Evolutionary conservation across 2,329 filamentous ascomycete species (phyloP), one percentile per base, ranked within the genome.

Genomic region (Colletotrichum echinochloae): DNA sequence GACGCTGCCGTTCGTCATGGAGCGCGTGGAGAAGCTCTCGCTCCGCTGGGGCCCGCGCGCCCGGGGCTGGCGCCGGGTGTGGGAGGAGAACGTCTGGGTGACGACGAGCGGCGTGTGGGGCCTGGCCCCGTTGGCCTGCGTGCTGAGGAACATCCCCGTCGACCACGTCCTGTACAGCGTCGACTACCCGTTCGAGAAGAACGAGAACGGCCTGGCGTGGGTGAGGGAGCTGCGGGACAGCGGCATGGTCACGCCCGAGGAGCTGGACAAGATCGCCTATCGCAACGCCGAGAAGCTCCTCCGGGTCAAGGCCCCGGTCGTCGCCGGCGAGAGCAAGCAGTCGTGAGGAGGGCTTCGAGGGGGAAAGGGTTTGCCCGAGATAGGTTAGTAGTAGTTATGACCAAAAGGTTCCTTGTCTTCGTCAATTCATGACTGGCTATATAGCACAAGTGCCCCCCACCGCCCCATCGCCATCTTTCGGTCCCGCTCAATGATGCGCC

Each of bases 21-120:
- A 87, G 51, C 81, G 87, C 2, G 81, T 84, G 59, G 65, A 77
- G 65, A 74, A 60, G 70, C 60, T 79, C 39, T 75, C 75, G 28
- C 66, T 60, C 14, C 72, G 76, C 26, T 79, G 76, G 76, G 78
- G 80, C 18, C 73, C 77, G 16, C 76, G 77, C 67, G 66, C 77
- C 66, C 73, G 81, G 3, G 75, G 77, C 0, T 84, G 89, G 56
- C 74, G 77, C 18, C 79, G 86, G 16, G 85, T 89, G 2, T 90
- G 85, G 82, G 81, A 85, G 56, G 78, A 83, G 68, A 90, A 90
- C 67, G 78, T 90, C 14, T 89, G 86, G 83, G 76, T 90, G 33
- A 89, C 87, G 1, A 89, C 87, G 2, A 85, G 83, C 62, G 88
- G 88, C 2, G 83, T 85, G 66, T 88, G 85, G 76, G 83, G 83